phyloP scores from a whole-genome alignment of 768 basidiomycete genomes.

The Wakefieldia striispora region DNA sequence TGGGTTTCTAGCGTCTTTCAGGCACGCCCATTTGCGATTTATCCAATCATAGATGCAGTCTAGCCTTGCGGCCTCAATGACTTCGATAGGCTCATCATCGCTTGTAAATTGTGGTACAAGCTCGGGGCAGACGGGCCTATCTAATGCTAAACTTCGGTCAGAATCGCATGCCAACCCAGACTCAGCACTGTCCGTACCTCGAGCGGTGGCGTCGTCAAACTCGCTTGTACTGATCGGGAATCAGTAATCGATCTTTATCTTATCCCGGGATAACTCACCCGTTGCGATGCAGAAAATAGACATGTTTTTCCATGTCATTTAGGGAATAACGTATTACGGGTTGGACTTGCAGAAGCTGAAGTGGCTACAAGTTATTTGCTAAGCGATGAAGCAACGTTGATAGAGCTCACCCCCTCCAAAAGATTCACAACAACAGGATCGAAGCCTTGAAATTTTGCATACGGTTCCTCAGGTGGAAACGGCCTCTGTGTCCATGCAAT shows the following conservation, averaged over 20 bases:
- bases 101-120: slow-evolving; percentile 16
- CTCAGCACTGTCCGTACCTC: slow-evolving; percentile 16
- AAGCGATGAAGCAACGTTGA: not conserved
- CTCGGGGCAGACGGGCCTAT: slow-evolving; percentile 16
- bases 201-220: slow-evolving; percentile 18
- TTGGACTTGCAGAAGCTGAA: slow-evolving; percentile 19
- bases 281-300: slow-evolving; percentile 21
- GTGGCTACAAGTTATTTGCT: not conserved
- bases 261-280: slow-evolving; percentile 16
- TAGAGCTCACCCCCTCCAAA: slow-evolving; percentile 29
- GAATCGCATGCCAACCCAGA: not conserved
- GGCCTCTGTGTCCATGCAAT: slow-evolving; percentile 16
- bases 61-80: slow-evolving; percentile 12
- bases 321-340: slow-evolving; percentile 17
- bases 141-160: slow-evolving; percentile 18
- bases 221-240: slow-evolving; percentile 17
- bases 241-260: slow-evolving; percentile 3
- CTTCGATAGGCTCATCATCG: not conserved
- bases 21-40: slow-evolving; percentile 13
- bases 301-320: slow-evolving; percentile 22
- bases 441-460: slow-evolving; percentile 25
- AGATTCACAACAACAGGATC: slow-evolving; percentile 23
- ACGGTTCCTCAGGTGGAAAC: slow-evolving; percentile 12
- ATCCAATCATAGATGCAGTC: slow-evolving; percentile 16
- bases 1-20: slow-evolving; percentile 9